Evolutionary conservation across 495 filamentous ascomycete species (phyloP).

Genomic region (Penicillium bialowiezense): DNA sequence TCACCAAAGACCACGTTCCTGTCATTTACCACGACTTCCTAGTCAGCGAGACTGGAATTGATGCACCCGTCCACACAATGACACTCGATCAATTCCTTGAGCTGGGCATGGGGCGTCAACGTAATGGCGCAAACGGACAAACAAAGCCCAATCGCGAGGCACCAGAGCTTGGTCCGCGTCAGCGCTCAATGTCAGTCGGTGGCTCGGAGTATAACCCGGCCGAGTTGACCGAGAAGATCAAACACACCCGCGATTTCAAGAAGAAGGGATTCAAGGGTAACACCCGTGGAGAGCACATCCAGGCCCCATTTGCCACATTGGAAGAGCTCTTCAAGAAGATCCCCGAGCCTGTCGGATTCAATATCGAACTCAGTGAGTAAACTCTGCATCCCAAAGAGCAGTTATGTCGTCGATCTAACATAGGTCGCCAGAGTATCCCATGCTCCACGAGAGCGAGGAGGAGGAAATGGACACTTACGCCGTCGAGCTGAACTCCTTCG

Average conservation of each 20-base stretch:
- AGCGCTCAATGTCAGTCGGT: conserved; percentile 57
- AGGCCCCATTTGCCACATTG: conserved; percentile 89
- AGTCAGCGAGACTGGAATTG: conserved; percentile 96
- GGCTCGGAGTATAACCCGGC: conserved; percentile 48
- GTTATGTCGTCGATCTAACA: conserved; percentile 31
- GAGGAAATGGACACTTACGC: conserved; percentile 98
- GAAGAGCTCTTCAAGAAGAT: conserved; percentile 89
- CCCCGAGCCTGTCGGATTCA: conserved; percentile 81
- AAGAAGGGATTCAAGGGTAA: conserved; percentile 94
- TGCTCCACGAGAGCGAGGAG: conserved; percentile 90
- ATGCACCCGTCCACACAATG: conserved; percentile 92
- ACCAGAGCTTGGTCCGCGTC: conserved; percentile 24
- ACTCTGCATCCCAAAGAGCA: conserved; percentile 16
- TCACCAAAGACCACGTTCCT: conserved; percentile 97
- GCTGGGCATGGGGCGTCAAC: conserved; percentile 54
- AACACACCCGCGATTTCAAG: conserved; percentile 93
- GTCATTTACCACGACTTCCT: conserved; percentile 99
- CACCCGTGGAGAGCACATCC: conserved; percentile 87
- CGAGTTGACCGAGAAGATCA: conserved; percentile 88
- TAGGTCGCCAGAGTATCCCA: conserved; percentile 72
- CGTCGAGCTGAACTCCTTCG: conserved; percentile 95
- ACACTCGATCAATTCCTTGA: conserved; percentile 92
- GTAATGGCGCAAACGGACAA: conserved; percentile 9
- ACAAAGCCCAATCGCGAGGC: conserved; percentile 15
- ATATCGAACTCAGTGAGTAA: conserved; percentile 87